Base-by-base conservation (phyloP, 1,139 yeast genomes). In the Magnusiomyces suaveolens region DNA sequence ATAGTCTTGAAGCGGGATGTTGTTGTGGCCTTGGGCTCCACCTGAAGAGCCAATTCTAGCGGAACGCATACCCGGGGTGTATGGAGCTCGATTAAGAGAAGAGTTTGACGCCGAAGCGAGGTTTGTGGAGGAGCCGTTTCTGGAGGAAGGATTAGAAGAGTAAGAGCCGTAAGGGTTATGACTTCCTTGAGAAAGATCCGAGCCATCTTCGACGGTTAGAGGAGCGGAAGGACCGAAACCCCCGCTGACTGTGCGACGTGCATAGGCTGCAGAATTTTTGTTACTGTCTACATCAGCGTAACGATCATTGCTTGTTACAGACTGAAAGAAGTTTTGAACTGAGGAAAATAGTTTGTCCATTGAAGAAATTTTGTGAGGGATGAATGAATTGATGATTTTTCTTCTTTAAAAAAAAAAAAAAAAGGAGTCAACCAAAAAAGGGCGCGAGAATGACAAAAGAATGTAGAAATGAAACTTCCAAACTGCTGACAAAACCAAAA, bases 251-350 rank as follows among this genome's bases (percentile, higher is more conserved):
- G 55, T 56, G 16, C 57, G 51, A 29, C 54, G 43, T 3, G 43
- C 51, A 48, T 49, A 56, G 18, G 16, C 24, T n/a, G n/a, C n/a
- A 2, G 38, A 32, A 26, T 49, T 33, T 24, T 46, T 33, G 21
- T 50, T 50, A 21, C 48, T 39, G 2, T 47, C 21, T 18, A 48
- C 18, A 23, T 82, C 75, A 51, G 86, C 86, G 65, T 81, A 81
- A 64, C 81, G 83, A 63, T 81, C 85, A 49, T 76, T 81, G 29
- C 86, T 81, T 46, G 84, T 80, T 55, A 81, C 75, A 43, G 84
- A 79, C 63, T 81, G 84, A 56, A 80, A 70, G 63, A 81, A 81
- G 43, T 81, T 74, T 62, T 71, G 71, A 50, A 71, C 68, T 21
- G 63, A 59, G 50, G 63, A 61, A 47, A 71, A 59, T 52, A 71